Percentiles rank a stretch among this genome's conserved stretches.
phyloP scores from a whole-genome alignment of 306 rosid genomes.

The Castanospermum australe region DNA sequence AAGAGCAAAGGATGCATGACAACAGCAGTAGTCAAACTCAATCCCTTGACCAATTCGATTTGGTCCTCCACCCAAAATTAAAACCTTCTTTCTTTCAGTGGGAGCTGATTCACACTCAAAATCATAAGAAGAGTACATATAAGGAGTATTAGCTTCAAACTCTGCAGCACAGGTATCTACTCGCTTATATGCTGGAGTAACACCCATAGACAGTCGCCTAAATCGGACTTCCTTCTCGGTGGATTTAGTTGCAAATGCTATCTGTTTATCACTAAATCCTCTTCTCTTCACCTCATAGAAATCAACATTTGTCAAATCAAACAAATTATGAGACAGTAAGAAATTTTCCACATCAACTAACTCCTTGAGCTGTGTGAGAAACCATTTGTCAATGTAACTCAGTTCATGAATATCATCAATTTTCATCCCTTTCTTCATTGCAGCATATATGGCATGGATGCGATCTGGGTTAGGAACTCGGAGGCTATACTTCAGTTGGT shows the following conservation, averaged over 20 bases:
- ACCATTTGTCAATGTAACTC: constrained; percentile 88
- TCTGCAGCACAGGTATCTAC: constrained; percentile 99
- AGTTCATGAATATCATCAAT: constrained; percentile 79
- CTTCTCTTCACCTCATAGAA: constrained; percentile 86
- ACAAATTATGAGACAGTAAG: constrained; percentile 54
- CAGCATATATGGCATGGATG: constrained; percentile 87
- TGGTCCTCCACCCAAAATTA: constrained; percentile 97
- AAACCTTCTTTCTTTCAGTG: constrained; percentile 76
- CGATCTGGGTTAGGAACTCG: constrained; percentile 96
- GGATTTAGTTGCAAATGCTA: constrained; percentile 89
- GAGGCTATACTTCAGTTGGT: constrained; percentile 81
- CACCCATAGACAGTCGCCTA: constrained; percentile 69
- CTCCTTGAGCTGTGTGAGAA: constrained; percentile 85
- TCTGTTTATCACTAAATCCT: constrained; percentile 96
- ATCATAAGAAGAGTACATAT: constrained; percentile 98
- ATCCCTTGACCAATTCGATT: constrained; percentile 99
- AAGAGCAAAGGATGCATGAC: constrained; percentile 92
- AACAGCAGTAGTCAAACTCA: constrained; percentile 98
- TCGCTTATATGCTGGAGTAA: constrained; percentile 80
- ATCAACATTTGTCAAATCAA: constrained; percentile 68
- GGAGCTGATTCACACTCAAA: constrained; percentile 95
- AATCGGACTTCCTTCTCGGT: constrained; percentile 73
- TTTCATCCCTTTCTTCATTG: constrained; percentile 94
- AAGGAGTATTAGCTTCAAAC: constrained; percentile 98
- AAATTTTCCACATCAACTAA: constrained; percentile 82